Base-by-base conservation (phyloP, 2,329 filamentous ascomycete species). In the Aureobasidium sp. region DNA sequence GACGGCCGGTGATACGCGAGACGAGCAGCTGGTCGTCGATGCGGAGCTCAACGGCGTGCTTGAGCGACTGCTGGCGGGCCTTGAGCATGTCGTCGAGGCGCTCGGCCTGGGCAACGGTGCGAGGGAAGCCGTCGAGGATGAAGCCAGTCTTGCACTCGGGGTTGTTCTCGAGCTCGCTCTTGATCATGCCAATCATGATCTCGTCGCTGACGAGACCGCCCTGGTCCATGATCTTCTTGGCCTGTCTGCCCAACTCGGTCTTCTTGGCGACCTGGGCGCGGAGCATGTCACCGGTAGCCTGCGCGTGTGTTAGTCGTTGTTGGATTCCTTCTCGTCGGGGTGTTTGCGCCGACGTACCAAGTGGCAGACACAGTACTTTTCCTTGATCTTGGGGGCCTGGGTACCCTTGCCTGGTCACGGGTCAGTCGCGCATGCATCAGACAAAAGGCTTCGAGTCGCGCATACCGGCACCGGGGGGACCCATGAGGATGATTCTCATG, bases 171-270 rank as follows among this genome's bases (percentile, higher is more conserved):
- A 99, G 84, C 83, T 99, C 93, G 75, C 88, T 89, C 85, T 94
- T 93, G 82, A 99, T 99, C 94, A 99, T 99, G 78, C 93, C 91
- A 77, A 99, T 90, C 85, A 99, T 93, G 74, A 99, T 99, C 75
- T 97, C 93, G 77, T 99, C 94, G 77, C 91, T 96, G 75, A 99
- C 94, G 63, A 99, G 86, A 69, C 93, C 93, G 70, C 94, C 94
- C 75, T 93, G 89, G 74, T 99, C 94, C 94, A 99, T 99, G 77
- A 99, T 99, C 86, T 97, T 97, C 87, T 99, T 99, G 68, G 94
- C 94, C 81, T 97, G 91, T 74, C 89, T 85, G 70, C 94, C 94
- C 67, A 99, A 86, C 64, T 89, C 79, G 62, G 94, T 99, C 86
- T 97, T 97, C 81, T 96, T 95, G 67, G 93, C 89, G 73, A 99